Percentiles rank a stretch among this genome's conserved stretches.
These are phyloP conservation scores for Hypoxylon fragiforme DNA, from an alignment of 495 filamentous ascomycete genomes.

Conservation along the genomic window DNA sequence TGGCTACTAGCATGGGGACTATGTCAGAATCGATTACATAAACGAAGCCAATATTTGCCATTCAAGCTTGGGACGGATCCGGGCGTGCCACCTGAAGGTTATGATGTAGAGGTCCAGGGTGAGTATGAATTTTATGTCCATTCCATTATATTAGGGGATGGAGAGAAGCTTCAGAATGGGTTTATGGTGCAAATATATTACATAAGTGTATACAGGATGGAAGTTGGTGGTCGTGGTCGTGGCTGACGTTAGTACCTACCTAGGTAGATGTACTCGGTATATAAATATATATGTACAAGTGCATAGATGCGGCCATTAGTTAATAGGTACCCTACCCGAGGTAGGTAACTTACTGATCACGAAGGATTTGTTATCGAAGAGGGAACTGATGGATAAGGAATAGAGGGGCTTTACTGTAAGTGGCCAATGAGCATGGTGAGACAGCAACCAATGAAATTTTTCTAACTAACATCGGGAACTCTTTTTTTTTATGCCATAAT, in stretches of 20 bases:
- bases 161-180: neutral
- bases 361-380: neutral
- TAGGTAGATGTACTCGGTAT: too few species aligned
- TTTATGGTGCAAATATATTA: neutral
- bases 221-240: too few species aligned
- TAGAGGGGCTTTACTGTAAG: neutral
- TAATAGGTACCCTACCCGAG: too few species aligned
- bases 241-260: too few species aligned
- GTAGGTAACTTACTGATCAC: neutral
- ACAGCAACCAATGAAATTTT: constrained; percentile 36
- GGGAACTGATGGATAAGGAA: constrained; percentile 6
- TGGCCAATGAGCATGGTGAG: constrained; percentile 7
- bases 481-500: constrained; percentile 18
- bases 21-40: neutral
- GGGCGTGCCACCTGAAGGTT: neutral
- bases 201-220: neutral
- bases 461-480: constrained; percentile 31
- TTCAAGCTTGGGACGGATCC: neutral
- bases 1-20: neutral
- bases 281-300: too few species aligned
- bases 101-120: neutral
- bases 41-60: neutral
- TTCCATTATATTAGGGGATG: neutral
- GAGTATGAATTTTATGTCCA: neutral
- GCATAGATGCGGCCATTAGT: too few species aligned